Conservation (phyloP, 2,329 filamentous ascomycete species). For the Alternaria gaisen region DNA sequence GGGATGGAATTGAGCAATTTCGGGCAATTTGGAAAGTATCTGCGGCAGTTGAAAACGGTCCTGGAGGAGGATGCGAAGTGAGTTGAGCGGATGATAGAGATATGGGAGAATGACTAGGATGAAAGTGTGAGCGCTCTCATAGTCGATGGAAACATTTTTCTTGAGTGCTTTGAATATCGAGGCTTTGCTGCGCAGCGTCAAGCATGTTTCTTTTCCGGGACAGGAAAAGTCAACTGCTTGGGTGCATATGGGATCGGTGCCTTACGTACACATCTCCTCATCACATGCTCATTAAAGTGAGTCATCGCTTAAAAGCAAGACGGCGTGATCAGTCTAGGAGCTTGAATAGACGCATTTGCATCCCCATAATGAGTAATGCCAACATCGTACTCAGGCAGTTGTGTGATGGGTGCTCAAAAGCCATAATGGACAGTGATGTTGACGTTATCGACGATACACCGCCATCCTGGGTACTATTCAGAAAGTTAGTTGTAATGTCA, state of each 20-base stretch:
- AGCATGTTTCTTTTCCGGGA: not conserved
- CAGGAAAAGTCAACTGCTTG: not conserved
- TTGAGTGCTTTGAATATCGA: not conserved
- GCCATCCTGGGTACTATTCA: conserved; percentile 41
- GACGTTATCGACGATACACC: conserved; percentile 34
- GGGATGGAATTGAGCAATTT: conserved; percentile 29
- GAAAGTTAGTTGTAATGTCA: conserved; percentile 8
- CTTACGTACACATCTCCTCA: not conserved
- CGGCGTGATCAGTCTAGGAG: not conserved
- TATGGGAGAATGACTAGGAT: not conserved
- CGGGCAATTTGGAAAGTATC: conserved; percentile 36
- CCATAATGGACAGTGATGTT: conserved; percentile 33
- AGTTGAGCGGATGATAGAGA: not conserved
- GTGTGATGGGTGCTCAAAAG: conserved; percentile 15
- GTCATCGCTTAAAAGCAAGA: no score
- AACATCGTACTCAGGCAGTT: not conserved
- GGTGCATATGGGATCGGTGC: not conserved
- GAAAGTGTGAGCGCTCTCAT: not conserved
- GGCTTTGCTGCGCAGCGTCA: conserved; percentile 1
- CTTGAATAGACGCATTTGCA: not conserved
- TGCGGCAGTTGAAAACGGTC: conserved; percentile 21
- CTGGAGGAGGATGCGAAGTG: conserved; percentile 21
- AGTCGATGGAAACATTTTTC: not conserved
- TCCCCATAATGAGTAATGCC: not conserved
- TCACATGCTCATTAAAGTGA: not conserved